Conservation (phyloP, 2,329 filamentous ascomycete species). For the Phialemoniopsis sp. region DNA sequence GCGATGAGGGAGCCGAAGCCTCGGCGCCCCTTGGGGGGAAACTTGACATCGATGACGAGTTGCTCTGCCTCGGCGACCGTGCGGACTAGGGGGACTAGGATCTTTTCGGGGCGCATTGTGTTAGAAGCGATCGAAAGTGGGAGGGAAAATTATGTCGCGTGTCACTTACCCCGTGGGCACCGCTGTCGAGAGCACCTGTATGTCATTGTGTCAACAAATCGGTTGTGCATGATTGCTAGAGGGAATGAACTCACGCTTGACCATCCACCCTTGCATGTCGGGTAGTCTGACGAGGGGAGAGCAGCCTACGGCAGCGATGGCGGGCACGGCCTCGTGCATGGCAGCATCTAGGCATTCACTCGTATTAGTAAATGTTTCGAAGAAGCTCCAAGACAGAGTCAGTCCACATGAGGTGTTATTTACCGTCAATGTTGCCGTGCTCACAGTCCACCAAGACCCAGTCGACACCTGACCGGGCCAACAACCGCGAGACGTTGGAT, state of each 20-base stretch:
- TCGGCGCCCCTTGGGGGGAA: constrained; percentile 49
- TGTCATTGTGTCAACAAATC: constrained; percentile 11
- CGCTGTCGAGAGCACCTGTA: constrained; percentile 49
- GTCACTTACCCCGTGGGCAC: constrained; percentile 48
- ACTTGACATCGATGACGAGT: constrained; percentile 49
- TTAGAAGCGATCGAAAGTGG: no score
- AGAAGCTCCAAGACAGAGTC: no score
- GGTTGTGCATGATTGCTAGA: constrained; percentile 3
- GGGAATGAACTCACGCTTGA: constrained; percentile 47
- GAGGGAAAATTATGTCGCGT: no score
- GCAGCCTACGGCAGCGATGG: constrained; percentile 49
- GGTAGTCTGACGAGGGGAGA: constrained; percentile 55
- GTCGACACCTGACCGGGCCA: constrained; percentile 60
- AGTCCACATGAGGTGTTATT: no score
- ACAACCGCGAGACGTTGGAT: constrained; percentile 51
- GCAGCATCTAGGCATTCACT: constrained; percentile 34
- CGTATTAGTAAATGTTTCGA: background rate
- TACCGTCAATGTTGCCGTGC: constrained; percentile 52
- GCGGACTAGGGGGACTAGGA: constrained; percentile 51
- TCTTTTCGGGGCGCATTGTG: constrained; percentile 13
- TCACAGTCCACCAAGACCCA: constrained; percentile 62
- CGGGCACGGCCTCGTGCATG: constrained; percentile 55
- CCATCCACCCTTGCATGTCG: constrained; percentile 51
- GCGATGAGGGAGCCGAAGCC: constrained; percentile 54
- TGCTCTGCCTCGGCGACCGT: constrained; percentile 46